Evolutionary conservation across 2,329 filamentous ascomycete species (phyloP), one percentile per base, ranked within the genome.

Genomic region (Fusarium caatingaense): DNA sequence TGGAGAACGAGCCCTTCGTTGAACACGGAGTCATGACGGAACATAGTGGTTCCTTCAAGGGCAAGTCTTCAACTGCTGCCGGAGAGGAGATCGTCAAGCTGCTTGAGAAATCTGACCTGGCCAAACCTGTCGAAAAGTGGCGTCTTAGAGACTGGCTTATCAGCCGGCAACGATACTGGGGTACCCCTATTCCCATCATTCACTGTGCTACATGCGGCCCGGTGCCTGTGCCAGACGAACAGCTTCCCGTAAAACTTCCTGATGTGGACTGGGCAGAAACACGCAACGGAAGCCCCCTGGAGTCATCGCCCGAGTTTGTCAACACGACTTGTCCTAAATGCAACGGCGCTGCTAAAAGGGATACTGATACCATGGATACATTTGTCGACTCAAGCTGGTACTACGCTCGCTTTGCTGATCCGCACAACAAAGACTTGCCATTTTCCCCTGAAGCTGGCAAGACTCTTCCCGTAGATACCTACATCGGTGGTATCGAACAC

Each of bases 371-470:
- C 5, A 97, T 97, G 94, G 94, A 97, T 78, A 97, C 94, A 0
- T 97, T 97, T 80, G 94, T 97, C 65, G 94, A 97, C 80, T 97
- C 93, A 3, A 97, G 93, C 56, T 97, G 94, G 94, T 97, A 97
- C 79, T 97, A 91, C 76, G 89, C 94, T 81, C 88, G 93, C 15
- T 97, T 93, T 73, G 80, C 90, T 28, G 93, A 97, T 73, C 83
- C 92, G 2, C 83, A 89, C 20, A 94, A 96, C 71, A 71, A 83
- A 16, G 75, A 85, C 3, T 78, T 82, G 16, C 89, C 89, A 0
- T 89, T 97, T 68, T 89, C 88, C 1, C 80, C 88, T n/a, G 80
- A 84, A 20, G 84, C 84, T 13, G 87, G 88, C 15, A 83, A 86
- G 66, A 76, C 83, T 18, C 85, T 96, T 46, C 93, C 93, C 0